These are phyloP conservation scores for Toxoplasma gondii DNA, from an alignment of 169 alveolate species.

Conservation along the genomic window DNA sequence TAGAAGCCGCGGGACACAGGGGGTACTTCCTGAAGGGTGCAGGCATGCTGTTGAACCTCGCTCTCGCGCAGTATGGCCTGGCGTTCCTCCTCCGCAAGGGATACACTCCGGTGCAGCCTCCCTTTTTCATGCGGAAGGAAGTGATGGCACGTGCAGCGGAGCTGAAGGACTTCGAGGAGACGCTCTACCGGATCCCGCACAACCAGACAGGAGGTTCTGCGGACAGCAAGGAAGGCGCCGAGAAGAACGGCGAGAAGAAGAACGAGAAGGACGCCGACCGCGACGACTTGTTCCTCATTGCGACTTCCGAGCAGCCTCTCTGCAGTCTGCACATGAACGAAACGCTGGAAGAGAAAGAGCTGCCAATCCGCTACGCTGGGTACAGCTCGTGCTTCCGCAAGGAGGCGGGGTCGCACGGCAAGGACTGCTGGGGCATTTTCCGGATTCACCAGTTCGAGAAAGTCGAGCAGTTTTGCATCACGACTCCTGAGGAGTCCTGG, in stretches of 20 bases:
- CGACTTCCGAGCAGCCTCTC: conserved; percentile 99
- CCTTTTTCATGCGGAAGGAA: conserved; percentile 95
- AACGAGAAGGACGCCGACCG: conserved; percentile 62
- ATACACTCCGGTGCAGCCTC: conserved; percentile 97
- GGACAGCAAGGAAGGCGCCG: conserved; percentile 12
- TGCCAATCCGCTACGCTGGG: conserved; percentile 96
- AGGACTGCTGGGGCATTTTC: conserved; percentile 98
- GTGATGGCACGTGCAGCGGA: conserved; percentile 97
- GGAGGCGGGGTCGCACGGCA: conserved; percentile 99
- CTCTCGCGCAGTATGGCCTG: conserved; percentile 95
- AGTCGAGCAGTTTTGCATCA: conserved; percentile 96
- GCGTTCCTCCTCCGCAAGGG: conserved; percentile 90
- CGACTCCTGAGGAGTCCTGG: conserved; percentile 88
- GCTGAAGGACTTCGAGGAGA: conserved; percentile 97
- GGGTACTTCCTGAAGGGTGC: conserved; percentile 96
- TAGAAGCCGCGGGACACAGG: conserved; percentile 97
- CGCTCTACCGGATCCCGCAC: conserved; percentile 87
- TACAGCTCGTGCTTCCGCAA: conserved; percentile 97
- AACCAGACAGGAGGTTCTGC: neutral
- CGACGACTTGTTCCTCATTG: conserved; percentile 93
- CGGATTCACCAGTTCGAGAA: conserved; percentile 99
- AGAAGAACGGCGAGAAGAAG: conserved; percentile 35
- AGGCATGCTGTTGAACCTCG: conserved; percentile 96
- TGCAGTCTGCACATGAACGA: conserved; percentile 93
- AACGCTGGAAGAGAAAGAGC: conserved; percentile 79